Evolutionary conservation across 805 yeast genomes (phyloP).

Genomic region (Ogataea populi-albae): DNA sequence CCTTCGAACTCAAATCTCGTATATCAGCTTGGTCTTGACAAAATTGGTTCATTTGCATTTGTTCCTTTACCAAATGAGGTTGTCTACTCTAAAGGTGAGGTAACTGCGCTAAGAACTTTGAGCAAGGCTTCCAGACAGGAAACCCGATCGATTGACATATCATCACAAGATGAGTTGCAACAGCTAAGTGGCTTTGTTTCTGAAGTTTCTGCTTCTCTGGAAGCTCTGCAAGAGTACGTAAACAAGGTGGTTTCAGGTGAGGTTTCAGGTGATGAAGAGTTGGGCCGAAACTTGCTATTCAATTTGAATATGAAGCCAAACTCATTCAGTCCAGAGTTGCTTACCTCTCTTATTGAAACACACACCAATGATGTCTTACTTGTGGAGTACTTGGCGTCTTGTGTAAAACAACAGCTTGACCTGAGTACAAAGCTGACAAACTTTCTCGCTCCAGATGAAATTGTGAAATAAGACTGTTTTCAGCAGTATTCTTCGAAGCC

Average conservation of each 20-base stretch:
- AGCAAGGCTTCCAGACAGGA: slow-evolving; percentile 37
- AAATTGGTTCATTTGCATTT: slow-evolving; percentile 56
- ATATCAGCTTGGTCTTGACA: slow-evolving; percentile 37
- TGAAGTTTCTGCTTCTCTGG: slow-evolving; percentile 46
- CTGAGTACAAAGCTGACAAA: slow-evolving; percentile 72
- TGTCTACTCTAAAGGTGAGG: slow-evolving; percentile 55
- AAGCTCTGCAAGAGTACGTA: slow-evolving; percentile 48
- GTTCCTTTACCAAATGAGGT: slow-evolving; percentile 72
- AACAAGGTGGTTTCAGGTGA: slow-evolving; percentile 40
- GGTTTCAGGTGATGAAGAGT: slow-evolving; percentile 49
- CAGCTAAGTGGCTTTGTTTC: slow-evolving; percentile 46
- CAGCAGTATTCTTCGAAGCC: no score
- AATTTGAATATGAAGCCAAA: slow-evolving; percentile 52
- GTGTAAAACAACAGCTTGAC: slow-evolving; percentile 81
- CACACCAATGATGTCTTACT: slow-evolving; percentile 78
- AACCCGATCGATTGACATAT: slow-evolving; percentile 31
- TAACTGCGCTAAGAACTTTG: slow-evolving; percentile 49
- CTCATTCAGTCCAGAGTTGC: slow-evolving; percentile 47
- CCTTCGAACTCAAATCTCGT: slow-evolving; percentile 40
- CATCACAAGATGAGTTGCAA: slow-evolving; percentile 41
- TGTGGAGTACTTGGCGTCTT: slow-evolving; percentile 78
- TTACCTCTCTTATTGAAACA: slow-evolving; percentile 60
- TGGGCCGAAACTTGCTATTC: slow-evolving; percentile 66
- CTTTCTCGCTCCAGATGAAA: slow-evolving; percentile 37
- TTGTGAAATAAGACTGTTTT: slow-evolving; percentile 21